These are phyloP conservation scores for Phlyctochytrium arcticum DNA, from an alignment of 192 early-diverging fungal genomes.

Conservation along the genomic window DNA sequence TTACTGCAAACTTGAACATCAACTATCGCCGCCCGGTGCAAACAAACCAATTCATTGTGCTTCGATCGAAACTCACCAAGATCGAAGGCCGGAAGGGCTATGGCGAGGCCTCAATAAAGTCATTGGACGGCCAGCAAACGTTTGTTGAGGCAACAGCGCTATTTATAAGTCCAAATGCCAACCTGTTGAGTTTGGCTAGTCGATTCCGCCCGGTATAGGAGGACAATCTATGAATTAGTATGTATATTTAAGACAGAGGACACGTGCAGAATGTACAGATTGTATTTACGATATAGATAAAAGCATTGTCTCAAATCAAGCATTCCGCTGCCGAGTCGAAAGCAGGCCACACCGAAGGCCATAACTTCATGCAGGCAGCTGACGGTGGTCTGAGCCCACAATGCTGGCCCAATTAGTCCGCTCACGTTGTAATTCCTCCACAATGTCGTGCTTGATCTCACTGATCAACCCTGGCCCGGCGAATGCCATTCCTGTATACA, in stretches of 20 bases:
- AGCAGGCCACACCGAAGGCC: too few species aligned
- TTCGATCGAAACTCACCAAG: slow-evolving; percentile 15
- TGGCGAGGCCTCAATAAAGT: slow-evolving; percentile 16
- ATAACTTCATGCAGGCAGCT: too few species aligned
- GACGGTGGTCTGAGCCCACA: slow-evolving; percentile 41
- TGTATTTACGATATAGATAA: too few species aligned
- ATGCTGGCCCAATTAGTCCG: slow-evolving; percentile 68
- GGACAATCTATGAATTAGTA: background rate
- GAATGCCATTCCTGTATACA: slow-evolving; percentile 74
- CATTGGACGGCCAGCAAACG: background rate
- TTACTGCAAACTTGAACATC: slow-evolving; percentile 22
- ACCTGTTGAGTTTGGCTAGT: slow-evolving; percentile 3
- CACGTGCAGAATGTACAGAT: too few species aligned
- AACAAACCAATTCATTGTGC: slow-evolving; percentile 16
- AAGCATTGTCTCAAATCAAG: too few species aligned
- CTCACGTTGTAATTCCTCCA: slow-evolving; percentile 53
- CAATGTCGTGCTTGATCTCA: slow-evolving; percentile 73
- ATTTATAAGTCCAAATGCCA: slow-evolving; percentile 16
- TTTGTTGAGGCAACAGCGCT: slow-evolving; percentile 18
- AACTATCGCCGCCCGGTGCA: slow-evolving; percentile 16
- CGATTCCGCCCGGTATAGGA: background rate
- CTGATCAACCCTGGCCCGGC: slow-evolving; percentile 75
- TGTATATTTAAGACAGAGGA: too few species aligned
- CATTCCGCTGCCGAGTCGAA: too few species aligned
- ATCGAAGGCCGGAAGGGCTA: slow-evolving; percentile 18